Evolutionary conservation across 1,139 yeast genomes (phyloP).

Genomic region (Pichia sp.): DNA sequence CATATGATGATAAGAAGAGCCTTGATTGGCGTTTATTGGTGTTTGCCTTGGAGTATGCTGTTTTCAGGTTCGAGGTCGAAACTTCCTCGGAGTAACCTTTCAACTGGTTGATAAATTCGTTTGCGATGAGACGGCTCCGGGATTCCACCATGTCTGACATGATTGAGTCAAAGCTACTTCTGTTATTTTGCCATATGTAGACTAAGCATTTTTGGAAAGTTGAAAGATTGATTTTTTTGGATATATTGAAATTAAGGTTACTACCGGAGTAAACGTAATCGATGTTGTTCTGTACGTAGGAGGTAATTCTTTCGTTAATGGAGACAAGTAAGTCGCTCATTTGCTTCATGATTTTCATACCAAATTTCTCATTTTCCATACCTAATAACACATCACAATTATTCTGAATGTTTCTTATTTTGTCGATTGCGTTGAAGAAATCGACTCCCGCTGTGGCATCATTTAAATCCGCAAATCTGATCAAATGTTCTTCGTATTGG

Average conservation of each 20-base stretch:
- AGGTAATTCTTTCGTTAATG: slow-evolving; percentile 48
- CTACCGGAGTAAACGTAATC: slow-evolving; percentile 22
- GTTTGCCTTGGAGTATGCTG: neutral
- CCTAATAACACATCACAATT: slow-evolving; percentile 67
- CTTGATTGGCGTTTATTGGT: neutral
- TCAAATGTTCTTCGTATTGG: slow-evolving; percentile 63
- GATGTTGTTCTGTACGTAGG: slow-evolving; percentile 32
- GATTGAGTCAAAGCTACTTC: slow-evolving; percentile 46
- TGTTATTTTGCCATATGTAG: slow-evolving; percentile 27
- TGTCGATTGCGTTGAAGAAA: slow-evolving; percentile 57
- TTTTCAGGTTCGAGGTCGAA: slow-evolving; percentile 2
- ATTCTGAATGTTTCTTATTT: slow-evolving; percentile 59
- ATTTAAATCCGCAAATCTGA: slow-evolving; percentile 30
- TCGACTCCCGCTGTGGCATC: slow-evolving; percentile 47
- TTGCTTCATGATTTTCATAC: slow-evolving; percentile 62
- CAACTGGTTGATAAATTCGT: slow-evolving; percentile 56
- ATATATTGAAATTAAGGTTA: slow-evolving; percentile 14
- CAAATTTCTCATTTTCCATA: slow-evolving; percentile 64
- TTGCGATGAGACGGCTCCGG: slow-evolving; percentile 52
- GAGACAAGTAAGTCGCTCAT: slow-evolving; percentile 47
- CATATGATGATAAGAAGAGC: slow-evolving; percentile 66
- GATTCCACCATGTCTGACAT: slow-evolving; percentile 54
- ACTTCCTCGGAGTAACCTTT: slow-evolving; percentile 34
- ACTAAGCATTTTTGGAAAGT: slow-evolving; percentile 29
- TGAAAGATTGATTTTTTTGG: slow-evolving; percentile 5